A percentile compares a stretch with the other conserved stretches of the same genome.
These are phyloP conservation scores for Otatea glauca DNA, from an alignment of 176 grass and related monocot genomes.

Conservation along the genomic window DNA sequence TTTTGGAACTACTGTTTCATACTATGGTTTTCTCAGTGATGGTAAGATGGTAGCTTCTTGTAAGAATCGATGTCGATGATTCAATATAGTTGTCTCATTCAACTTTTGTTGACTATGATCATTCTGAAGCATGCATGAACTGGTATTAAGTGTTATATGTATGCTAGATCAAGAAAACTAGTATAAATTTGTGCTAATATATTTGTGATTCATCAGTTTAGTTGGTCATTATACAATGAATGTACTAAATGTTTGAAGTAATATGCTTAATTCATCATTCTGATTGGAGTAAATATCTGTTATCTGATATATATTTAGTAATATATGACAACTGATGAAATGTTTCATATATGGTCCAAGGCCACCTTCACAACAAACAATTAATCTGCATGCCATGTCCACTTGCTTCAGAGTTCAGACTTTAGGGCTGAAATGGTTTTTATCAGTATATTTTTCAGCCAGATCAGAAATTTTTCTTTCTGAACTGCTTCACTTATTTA, in stretches of 20 bases:
- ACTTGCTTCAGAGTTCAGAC: not conserved
- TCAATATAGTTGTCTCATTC: not conserved
- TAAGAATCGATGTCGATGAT: not conserved
- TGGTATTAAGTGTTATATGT: no score
- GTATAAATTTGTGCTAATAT: not conserved
- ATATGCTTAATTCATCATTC: not conserved
- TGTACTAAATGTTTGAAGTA: not conserved
- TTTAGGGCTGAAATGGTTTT: not conserved
- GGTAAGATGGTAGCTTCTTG: slow-evolving; percentile 41
- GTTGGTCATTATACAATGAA: not conserved
- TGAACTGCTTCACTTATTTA: not conserved
- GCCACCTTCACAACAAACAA: not conserved
- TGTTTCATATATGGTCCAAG: not conserved
- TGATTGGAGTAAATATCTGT: not conserved
- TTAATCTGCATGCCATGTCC: slow-evolving; percentile 9
- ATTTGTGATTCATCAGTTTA: not conserved
- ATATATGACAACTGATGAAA: not conserved
- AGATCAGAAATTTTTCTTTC: not conserved
- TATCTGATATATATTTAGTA: not conserved
- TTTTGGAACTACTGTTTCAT: slow-evolving; percentile 66
- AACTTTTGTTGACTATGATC: not conserved
- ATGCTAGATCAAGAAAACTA: not conserved
- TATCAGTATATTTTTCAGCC: not conserved
- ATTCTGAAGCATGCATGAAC: not conserved
- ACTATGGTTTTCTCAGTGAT: slow-evolving; percentile 74